Conservation (phyloP, 352 stramenopile species). For the Globisporangium cylindrosporum region DNA sequence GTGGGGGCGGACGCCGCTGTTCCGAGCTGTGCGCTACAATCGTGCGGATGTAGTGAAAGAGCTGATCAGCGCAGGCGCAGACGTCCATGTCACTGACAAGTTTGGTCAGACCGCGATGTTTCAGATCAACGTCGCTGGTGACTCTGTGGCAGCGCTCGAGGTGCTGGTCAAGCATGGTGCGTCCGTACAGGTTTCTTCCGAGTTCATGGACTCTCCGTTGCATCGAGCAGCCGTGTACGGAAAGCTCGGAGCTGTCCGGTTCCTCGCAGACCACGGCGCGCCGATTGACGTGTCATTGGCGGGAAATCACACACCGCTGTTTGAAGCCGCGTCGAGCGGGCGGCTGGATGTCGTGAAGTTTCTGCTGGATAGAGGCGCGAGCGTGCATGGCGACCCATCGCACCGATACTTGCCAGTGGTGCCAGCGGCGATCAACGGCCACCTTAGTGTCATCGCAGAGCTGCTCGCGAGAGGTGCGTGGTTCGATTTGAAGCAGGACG, state of each 20-base stretch:
- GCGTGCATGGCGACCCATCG: not conserved
- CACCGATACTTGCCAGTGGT: not conserved
- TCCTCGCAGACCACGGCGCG: not conserved
- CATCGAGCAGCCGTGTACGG: not conserved
- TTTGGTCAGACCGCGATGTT: not conserved
- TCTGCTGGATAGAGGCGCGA: not conserved
- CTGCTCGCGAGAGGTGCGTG: not conserved
- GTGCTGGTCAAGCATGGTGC: not conserved
- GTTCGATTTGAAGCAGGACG: not conserved
- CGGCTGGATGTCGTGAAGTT: not conserved
- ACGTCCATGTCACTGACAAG: not conserved
- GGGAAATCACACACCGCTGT: not conserved
- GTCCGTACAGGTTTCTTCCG: not conserved
- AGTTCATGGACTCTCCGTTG: not conserved
- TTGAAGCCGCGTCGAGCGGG: not conserved
- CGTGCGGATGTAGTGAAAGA: not conserved
- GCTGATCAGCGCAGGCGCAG: not conserved
- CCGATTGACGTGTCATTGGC: not conserved
- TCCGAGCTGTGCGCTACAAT: not conserved
- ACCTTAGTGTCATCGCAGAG: not conserved
- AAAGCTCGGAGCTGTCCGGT: not conserved
- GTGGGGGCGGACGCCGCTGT: not conserved
- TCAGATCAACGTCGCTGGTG: not conserved
- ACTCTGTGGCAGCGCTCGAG: not conserved
- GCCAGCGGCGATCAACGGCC: not conserved